phyloP scores from a whole-genome alignment of 1,284 basidiomycete species.

The Ustilago sp. region DNA sequence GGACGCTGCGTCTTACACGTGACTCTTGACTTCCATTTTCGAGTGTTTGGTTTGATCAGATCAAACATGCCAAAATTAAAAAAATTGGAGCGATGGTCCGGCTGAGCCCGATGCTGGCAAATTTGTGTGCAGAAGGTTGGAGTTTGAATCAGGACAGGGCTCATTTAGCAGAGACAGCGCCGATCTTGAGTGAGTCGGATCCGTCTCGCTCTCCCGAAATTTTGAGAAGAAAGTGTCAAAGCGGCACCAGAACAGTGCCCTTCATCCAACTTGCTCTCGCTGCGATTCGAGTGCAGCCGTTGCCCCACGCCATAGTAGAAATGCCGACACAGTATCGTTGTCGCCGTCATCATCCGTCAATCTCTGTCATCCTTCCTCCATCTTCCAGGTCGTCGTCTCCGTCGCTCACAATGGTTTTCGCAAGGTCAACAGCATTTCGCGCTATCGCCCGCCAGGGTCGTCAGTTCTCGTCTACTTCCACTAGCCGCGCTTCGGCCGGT shows the following conservation, averaged over 20 bases:
- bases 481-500: slow-evolving; percentile 16
- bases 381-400: background rate
- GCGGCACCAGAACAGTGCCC: slow-evolving; percentile 7
- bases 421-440: slow-evolving; percentile 40
- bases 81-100: slow-evolving; percentile 9
- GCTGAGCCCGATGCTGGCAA: slow-evolving; percentile 24
- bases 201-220: slow-evolving; percentile 30
- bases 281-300: background rate
- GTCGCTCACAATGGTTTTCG: slow-evolving; percentile 23
- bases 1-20: slow-evolving; percentile 7
- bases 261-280: background rate
- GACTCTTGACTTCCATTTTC: slow-evolving; percentile 6
- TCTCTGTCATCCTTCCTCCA: background rate
- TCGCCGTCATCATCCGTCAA: slow-evolving; percentile 1
- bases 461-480: slow-evolving; percentile 22
- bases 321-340: background rate
- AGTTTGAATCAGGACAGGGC: slow-evolving; percentile 4
- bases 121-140: background rate
- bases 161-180: background rate
- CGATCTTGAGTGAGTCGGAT: slow-evolving; percentile 19
- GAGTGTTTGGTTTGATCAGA: background rate
- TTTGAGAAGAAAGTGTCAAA: slow-evolving; percentile 28
- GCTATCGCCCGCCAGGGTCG: slow-evolving; percentile 33
- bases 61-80: background rate
- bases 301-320: slow-evolving; percentile 6